Conservation (phyloP, 306 rosid species). For the Vigna angularis region DNA sequence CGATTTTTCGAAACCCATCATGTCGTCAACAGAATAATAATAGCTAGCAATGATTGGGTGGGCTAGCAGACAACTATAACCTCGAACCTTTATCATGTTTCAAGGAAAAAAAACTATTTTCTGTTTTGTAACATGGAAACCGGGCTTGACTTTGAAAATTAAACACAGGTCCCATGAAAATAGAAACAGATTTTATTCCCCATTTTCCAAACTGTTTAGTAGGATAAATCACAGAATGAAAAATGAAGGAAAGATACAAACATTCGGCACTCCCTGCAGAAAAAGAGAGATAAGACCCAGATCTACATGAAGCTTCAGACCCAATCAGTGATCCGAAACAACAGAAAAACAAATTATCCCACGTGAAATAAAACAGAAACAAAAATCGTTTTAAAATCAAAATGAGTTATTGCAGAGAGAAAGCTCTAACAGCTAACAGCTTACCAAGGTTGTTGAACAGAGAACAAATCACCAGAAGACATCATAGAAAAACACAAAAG, state of each 20-base stretch:
- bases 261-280: conserved; percentile 10
- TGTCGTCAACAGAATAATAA: conserved; percentile 19
- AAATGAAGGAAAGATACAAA: conserved; percentile 12
- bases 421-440: not conserved
- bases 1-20: conserved; percentile 33
- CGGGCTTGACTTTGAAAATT: not conserved
- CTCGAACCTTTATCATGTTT: conserved; percentile 33
- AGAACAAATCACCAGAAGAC: conserved; percentile 6
- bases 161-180: not conserved
- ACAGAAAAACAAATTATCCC: not conserved
- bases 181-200: not conserved
- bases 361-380: not conserved
- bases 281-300: conserved; percentile 38
- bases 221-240: not conserved
- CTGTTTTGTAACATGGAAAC: not conserved
- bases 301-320: conserved; percentile 44
- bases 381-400: not conserved
- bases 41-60: conserved; percentile 22
- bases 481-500: not conserved
- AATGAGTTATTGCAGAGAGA: not conserved
- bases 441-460: not conserved
- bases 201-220: not conserved
- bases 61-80: conserved; percentile 14
- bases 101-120: not conserved
- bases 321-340: conserved; percentile 36